Base-by-base conservation (phyloP, 768 basidiomycete genomes). In the Termitomyces heimii region DNA sequence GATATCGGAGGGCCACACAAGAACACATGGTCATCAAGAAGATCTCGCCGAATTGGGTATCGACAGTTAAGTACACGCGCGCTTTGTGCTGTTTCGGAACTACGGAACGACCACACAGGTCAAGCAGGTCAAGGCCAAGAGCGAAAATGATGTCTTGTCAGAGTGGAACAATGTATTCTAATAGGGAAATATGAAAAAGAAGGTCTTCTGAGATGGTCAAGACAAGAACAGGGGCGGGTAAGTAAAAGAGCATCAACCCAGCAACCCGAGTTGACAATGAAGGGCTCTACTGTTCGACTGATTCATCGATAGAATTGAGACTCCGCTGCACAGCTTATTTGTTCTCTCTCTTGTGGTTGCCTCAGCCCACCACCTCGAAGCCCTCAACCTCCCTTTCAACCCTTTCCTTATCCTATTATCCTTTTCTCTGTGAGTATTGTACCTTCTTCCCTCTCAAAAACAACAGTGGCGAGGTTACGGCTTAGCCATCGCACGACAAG, bases 281-380 rank as follows among this genome's bases (percentile, higher is more conserved):
- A 34, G 46, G 34, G 40, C 39, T 22, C n/a, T 34, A 44, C 14
- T 20, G 18, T 4, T 32, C 13, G 35, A 63, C 61, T 63, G 64
- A 68, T 65, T 62, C 65, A 67, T 66, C 64, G 63, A 65, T 66
- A 31, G 52, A 65, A 69, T 78, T 82, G 53, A 76, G 76, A 75
- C 79, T 81, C 81, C 81, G 81, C 65, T 40, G 72, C 81, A 80
- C 69, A 71, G 69, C 71, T 70, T 73, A 70, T 71, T 71, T 73
- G 71, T 73, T 70, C 72, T 72, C 72, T 72, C 71, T 72, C 71
- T 68, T 62, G 70, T 65, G 62, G 59, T 67, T 63, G 63, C 61
- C 68, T 63, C 61, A 56, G 62, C 56, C 65, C 66, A 62, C 65
- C 60, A 69, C 64, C 60, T 65, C 64, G 62, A 43, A 66, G 64